Base-by-base conservation (phyloP, 2,329 filamentous ascomycete genomes). In the Uncinocarpus reesii region DNA sequence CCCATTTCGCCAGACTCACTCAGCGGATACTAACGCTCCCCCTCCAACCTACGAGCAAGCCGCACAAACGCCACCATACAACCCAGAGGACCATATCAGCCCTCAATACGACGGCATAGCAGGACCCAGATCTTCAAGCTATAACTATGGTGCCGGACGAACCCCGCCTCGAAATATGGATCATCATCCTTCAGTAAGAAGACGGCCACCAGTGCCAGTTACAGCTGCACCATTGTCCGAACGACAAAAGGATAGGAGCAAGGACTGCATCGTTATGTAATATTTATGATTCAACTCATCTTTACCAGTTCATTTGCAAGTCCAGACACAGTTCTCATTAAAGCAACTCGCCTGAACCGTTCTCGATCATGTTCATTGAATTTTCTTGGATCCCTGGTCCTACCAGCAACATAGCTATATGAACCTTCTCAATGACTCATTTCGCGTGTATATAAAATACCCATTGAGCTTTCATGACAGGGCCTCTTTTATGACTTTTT, bases 21-120 rank as follows among this genome's bases (percentile, higher is more conserved):
- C 57, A 48, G 68, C 64, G 41, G 67, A 56, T 44, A 71, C 76
- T 20, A 73, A 79, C 23, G 74, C 71, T 0, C 78, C 79, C 1
- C 80, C 79, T 1, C 81, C 81, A 3, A 74, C 75, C 0, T 84
- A 84, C 57, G 81, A 84, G 60, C 78, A 83, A 60, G 77, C 78
- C 15, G 73, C 78, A 0, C 73, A 67, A 11, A 71, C 72, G 36
- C 71, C 72, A n/a, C 71, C 71, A 2, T 82, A 81, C 53, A 65
- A 72, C 15, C 47, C 47, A 10, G 18, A 47, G 5, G 24, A 21
- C 20, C 44, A 38, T 32, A 3, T 2, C 7, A 32, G 2, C 24
- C 6, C 20, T 32, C 37, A 42, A 15, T 34, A 26, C 46, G 44
- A 35, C 34, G 24, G 44, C 21, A 53, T 53, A 21, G 51, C 44